Percentiles rank a stretch among this genome's conserved stretches.
These are phyloP conservation scores for Calonectria hawksworthii DNA, from an alignment of 2,329 filamentous ascomycete genomes.

Conservation along the genomic window DNA sequence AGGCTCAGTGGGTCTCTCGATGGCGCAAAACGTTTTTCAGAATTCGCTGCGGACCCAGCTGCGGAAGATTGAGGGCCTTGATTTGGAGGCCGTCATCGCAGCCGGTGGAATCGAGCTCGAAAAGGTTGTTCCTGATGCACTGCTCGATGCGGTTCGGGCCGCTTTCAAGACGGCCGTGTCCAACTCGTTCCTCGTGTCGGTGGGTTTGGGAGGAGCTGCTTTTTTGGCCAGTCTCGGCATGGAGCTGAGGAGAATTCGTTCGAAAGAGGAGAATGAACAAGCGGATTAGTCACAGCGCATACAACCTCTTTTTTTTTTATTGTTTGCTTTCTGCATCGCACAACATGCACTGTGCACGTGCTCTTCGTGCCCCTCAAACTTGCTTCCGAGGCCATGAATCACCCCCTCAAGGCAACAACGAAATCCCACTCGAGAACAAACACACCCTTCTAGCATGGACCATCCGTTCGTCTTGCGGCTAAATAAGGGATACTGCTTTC, in stretches of 20 bases:
- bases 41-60: slow-evolving; percentile 26
- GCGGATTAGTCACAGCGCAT: not conserved
- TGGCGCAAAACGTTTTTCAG: slow-evolving; percentile 41
- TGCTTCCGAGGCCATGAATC: not conserved
- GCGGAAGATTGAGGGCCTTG: slow-evolving; percentile 16
- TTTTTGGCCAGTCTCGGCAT: slow-evolving; percentile 38
- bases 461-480: not conserved
- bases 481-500: not conserved
- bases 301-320: too few species aligned
- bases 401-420: not conserved
- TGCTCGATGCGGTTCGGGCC: slow-evolving; percentile 28
- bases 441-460: not conserved
- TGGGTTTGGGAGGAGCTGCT: slow-evolving; percentile 31
- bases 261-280: not conserved
- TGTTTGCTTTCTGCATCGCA: not conserved
- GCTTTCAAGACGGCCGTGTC: slow-evolving; percentile 35
- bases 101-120: slow-evolving; percentile 32
- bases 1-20: slow-evolving; percentile 46
- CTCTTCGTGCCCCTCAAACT: not conserved
- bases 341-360: not conserved
- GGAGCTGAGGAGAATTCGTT: slow-evolving; percentile 34
- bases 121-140: slow-evolving; percentile 19
- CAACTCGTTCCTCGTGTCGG: slow-evolving; percentile 38
- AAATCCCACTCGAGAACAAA: not conserved
- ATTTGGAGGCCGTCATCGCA: slow-evolving; percentile 29